Base-by-base conservation (phyloP, 306 rosid species). In the Inga oerstediana region DNA sequence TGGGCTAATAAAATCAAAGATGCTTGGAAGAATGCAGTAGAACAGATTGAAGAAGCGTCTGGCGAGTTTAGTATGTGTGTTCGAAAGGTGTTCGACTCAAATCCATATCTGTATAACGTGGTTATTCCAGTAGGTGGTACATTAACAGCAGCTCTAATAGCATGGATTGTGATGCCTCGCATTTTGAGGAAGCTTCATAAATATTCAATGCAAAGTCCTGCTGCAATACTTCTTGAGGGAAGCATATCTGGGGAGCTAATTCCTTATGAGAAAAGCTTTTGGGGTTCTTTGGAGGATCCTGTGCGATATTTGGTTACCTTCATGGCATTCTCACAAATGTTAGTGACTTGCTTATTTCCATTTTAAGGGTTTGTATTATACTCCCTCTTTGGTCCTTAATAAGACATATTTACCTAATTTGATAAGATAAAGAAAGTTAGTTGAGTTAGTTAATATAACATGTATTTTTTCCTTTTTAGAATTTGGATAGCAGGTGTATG, bases 261-360 rank as follows among this genome's bases (percentile, higher is more conserved):
- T 86, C 92, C 97, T 4, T 96, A 92, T 41, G 98, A 96, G 88
- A 91, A 88, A 87, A 92, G 94, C 81, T 81, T 92, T 88, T 96
- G 94, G 98, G 97, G 97, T 84, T 98, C 99, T 76, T 82, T 94
- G 85, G 98, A 96, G 88, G 97, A 91, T 70, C 99, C 98, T 32
- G 83, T 94, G 76, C 86, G 98, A 81, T 96, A 94, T 79, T 84
- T 93, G 24, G 79, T 91, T 72, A 94, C 97, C 62, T 96, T 96
- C 84, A 82, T 92, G 84, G 92, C 97, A 80, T 94, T 92, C 81
- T 88, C 98, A 39, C 97, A 96, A 82, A 89, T 91, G 99, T 96
- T 46, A 85, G 97, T 92, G 79, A 8, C 32, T 79, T 81, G 13
- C 45, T 62, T 19, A 8, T 15, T 52, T 85, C 72, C 43, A 69